phyloP scores from a whole-genome alignment of 176 grass and related monocot genomes.

The Thinopyrum elongatum region DNA sequence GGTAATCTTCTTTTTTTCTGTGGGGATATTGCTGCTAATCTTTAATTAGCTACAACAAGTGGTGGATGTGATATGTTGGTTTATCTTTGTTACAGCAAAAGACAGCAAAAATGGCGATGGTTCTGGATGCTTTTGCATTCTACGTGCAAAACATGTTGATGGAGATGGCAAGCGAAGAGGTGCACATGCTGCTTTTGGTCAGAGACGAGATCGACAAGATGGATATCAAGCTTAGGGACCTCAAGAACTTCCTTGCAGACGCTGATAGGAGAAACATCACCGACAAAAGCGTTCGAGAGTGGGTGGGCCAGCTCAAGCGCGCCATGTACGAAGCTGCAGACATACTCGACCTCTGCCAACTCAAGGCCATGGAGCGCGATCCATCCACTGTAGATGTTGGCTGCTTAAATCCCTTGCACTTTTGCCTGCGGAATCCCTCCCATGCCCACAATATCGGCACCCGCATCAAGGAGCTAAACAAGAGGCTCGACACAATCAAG shows the following conservation, averaged over 20 bases:
- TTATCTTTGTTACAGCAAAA: too few relatives aligned
- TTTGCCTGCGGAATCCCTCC: background rate
- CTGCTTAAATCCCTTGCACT: background rate
- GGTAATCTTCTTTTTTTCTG: background rate
- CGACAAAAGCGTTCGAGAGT: background rate
- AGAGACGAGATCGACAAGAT: background rate
- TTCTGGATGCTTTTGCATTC: background rate
- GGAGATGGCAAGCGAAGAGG: background rate
- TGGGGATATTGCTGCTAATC: background rate
- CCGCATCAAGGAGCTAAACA: constrained; percentile 13
- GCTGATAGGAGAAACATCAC: background rate
- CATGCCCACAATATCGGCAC: background rate
- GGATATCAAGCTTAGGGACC: background rate
- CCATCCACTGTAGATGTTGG: background rate
- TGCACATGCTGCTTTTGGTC: background rate
- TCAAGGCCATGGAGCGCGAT: background rate
- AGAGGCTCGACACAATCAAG: background rate
- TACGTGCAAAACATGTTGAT: background rate
- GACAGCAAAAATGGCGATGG: background rate
- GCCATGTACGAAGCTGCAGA: background rate
- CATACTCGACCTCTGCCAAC: constrained; percentile 16
- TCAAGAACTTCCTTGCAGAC: background rate
- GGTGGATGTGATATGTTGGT: too few relatives aligned
- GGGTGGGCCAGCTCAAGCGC: background rate
- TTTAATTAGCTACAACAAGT: background rate